A percentile compares a stretch with the other conserved stretches of the same genome.
phyloP scores from a whole-genome alignment of 257 asterid species.

The Ilex aquifolium region DNA sequence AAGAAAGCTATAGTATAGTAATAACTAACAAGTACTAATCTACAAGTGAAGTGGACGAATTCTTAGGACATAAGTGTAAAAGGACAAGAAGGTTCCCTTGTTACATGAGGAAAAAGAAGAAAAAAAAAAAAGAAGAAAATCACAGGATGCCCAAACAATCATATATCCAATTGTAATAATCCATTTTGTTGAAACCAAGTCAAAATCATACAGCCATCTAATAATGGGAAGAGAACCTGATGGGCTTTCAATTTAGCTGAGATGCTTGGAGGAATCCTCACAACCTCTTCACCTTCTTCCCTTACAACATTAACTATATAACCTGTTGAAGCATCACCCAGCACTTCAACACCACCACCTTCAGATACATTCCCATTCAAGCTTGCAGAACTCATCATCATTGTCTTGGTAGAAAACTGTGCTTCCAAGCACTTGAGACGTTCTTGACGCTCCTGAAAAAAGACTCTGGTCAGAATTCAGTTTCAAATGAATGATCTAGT shows the following conservation, averaged over 20 bases:
- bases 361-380: slow-evolving; percentile 42
- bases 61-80: too few relatives aligned
- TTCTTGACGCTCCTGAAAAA: slow-evolving; percentile 91
- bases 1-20: too few relatives aligned
- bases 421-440: slow-evolving; percentile 94
- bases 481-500: background rate
- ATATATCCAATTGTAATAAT: too few relatives aligned
- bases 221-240: slow-evolving; percentile 51
- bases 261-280: slow-evolving; percentile 92
- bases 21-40: too few relatives aligned
- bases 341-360: slow-evolving; percentile 55
- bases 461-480: background rate
- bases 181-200: too few relatives aligned
- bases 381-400: slow-evolving; percentile 38
- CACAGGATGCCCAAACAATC: too few relatives aligned
- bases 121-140: too few relatives aligned
- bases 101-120: too few relatives aligned
- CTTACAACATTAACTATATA: slow-evolving; percentile 87
- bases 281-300: slow-evolving; percentile 94
- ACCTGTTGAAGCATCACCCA: slow-evolving; percentile 75
- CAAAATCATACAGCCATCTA: slow-evolving; percentile 5
- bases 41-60: too few relatives aligned
- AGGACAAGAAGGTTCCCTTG: too few relatives aligned
- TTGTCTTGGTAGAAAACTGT: slow-evolving; percentile 59
- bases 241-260: slow-evolving; percentile 75